These are phyloP conservation scores for Aspergillus sp. DNA, from an alignment of 2,329 filamentous ascomycete genomes.

Conservation along the genomic window DNA sequence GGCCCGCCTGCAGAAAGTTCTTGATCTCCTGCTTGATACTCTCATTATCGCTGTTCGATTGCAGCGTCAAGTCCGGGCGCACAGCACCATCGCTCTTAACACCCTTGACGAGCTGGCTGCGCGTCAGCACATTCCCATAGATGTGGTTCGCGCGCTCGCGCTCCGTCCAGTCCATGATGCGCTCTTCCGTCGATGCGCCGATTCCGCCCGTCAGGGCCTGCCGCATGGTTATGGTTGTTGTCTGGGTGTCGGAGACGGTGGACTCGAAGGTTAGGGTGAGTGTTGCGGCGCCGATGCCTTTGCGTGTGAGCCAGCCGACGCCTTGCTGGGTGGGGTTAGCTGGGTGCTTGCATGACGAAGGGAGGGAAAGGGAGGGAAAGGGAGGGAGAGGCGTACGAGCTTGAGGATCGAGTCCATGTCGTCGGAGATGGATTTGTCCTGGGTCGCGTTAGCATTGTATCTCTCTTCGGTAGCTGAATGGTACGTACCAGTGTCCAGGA, in stretches of 20 bases:
- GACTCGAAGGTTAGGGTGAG: constrained; percentile 2
- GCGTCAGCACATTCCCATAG: constrained; percentile 7
- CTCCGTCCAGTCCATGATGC: constrained; percentile 13
- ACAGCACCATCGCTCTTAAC: constrained; percentile 1
- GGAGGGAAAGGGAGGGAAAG: background rate
- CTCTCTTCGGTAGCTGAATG: too few species aligned
- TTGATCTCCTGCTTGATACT: background rate
- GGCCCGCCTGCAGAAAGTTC: background rate
- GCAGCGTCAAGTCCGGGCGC: background rate
- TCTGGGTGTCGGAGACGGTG: background rate
- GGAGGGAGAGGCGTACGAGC: background rate
- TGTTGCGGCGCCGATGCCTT: constrained; percentile 9
- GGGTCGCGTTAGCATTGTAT: background rate
- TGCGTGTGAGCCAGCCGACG: constrained; percentile 12
- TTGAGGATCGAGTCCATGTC: constrained; percentile 1
- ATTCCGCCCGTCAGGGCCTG: constrained; percentile 12
- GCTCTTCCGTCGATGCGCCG: constrained; percentile 9
- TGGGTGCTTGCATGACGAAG: background rate
- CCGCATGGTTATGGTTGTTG: constrained; percentile 1
- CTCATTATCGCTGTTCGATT: background rate
- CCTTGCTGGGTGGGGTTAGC: constrained; percentile 6
- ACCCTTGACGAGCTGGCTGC: constrained; percentile 8
- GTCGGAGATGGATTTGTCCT: constrained; percentile 5
- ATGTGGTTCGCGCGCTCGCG: constrained; percentile 11
- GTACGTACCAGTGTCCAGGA: constrained; percentile 7